Evolutionary conservation across 352 stramenopile species (phyloP).

Genomic region (Pythium vanterpoolii): DNA sequence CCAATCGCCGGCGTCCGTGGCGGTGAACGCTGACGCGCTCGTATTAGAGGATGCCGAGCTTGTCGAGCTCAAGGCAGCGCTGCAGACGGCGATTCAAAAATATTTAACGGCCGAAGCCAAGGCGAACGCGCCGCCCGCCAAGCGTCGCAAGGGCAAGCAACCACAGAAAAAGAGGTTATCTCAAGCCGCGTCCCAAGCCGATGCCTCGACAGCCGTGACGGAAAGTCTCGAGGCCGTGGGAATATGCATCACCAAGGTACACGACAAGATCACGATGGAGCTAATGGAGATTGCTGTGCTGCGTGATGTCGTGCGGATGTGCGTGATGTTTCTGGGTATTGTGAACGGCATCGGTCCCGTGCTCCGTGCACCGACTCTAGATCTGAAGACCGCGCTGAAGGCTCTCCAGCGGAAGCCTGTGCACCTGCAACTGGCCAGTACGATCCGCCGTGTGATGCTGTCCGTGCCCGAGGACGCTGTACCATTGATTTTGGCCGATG

Average conservation of each 20-base stretch:
- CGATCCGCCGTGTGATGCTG: constrained; percentile 40
- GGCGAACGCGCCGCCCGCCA: constrained; percentile 31
- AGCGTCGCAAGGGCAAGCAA: constrained; percentile 35
- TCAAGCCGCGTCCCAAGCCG: neutral
- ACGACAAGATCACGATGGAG: constrained; percentile 35
- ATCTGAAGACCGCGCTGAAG: constrained; percentile 36
- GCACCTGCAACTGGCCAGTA: constrained; percentile 37
- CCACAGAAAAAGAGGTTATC: constrained; percentile 55
- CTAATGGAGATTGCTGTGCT: constrained; percentile 29
- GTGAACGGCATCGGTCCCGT: constrained; percentile 39
- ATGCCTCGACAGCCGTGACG: constrained; percentile 11
- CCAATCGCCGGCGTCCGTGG: constrained; percentile 18
- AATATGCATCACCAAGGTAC: constrained; percentile 34
- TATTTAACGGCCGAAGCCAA: constrained; percentile 26
- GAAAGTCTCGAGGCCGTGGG: constrained; percentile 37
- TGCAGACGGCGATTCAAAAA: constrained; percentile 34
- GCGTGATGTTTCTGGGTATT: constrained; percentile 34
- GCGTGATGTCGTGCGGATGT: constrained; percentile 42
- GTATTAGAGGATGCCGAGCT: constrained; percentile 38
- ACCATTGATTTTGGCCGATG: constrained; percentile 26
- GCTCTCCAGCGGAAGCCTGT: constrained; percentile 41
- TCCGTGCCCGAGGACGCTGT: constrained; percentile 24
- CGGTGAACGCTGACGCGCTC: constrained; percentile 28
- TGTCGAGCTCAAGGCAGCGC: constrained; percentile 35
- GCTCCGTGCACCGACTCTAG: neutral